Base-by-base conservation (phyloP, 371 early-diverging fungal genomes). In the Mucor irregularis region DNA sequence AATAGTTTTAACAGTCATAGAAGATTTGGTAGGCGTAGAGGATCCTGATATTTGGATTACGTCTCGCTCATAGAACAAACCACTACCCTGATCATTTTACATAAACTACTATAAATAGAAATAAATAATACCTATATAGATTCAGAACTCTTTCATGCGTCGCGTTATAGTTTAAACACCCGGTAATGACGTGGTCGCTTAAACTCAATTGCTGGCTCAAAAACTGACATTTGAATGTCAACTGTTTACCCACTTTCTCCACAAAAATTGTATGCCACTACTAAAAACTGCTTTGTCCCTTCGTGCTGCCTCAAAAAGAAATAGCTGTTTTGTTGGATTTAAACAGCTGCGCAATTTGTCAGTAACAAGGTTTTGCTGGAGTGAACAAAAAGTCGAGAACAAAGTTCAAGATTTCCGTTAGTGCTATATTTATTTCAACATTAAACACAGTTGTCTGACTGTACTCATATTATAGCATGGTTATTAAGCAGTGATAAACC, bases 381-480 rank as follows among this genome's bases (percentile, higher is more conserved):
- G 26, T 30, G 29, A 46, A 29, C 30, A 56, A 33, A 49, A 28
- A n/a, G 7, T 19, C 4, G 29, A 57, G 19, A 29, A 39, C 21
- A 21, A 49, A n/a, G 21, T 51, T 50, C 16, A 40, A 34, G 50
- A 58, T 16, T 64, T 64, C 40, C 64, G 64, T 58, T 58, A 50
- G 49, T 38, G 42, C 19, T 28, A 37, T n/a, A 35, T 39, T 34
- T 25, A 13, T 34, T 34, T 34, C n/a, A 7, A 7, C n/a, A 34
- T 34, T 34, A 13, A n/a, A 34, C 34, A 34, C 34, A n/a, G 17
- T 50, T 28, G 14, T 33, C 13, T 26, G 19, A 5, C 10, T 48
- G 28, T 6, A 22, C 4, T 38, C 11, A 8, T 22, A n/a, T 25
- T 38, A 35, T 53, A 84, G 84, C 84, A 35, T 84, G 84, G 84